Percentiles rank a stretch among this genome's conserved stretches.
These are phyloP conservation scores for Infundibulicybe gibba DNA, from an alignment of 768 basidiomycete species.

Conservation along the genomic window DNA sequence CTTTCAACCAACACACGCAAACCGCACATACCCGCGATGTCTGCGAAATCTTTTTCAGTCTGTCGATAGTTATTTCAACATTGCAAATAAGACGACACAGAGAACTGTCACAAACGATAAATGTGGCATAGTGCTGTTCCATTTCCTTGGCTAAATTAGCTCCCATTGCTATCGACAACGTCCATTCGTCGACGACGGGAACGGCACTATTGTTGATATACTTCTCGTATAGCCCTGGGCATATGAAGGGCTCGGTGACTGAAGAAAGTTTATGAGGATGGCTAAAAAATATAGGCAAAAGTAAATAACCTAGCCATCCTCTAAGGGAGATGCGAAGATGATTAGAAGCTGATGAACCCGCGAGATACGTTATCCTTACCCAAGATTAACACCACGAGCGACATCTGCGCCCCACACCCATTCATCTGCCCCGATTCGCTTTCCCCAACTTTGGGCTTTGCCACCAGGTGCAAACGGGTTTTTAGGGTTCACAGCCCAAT, in stretches of 20 bases:
- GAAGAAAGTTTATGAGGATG: background rate
- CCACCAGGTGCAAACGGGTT: slow-evolving; percentile 74
- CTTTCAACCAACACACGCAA: background rate
- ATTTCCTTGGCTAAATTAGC: slow-evolving; percentile 44
- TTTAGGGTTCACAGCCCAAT: slow-evolving; percentile 72
- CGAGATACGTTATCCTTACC: slow-evolving; percentile 33
- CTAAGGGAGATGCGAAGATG: slow-evolving; percentile 16
- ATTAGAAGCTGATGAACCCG: background rate
- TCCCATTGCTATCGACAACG: slow-evolving; percentile 54
- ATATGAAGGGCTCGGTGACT: slow-evolving; percentile 36
- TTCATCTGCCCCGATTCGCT: slow-evolving; percentile 62
- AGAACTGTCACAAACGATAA: slow-evolving; percentile 49
- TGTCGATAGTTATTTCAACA: slow-evolving; percentile 15
- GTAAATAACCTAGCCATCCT: slow-evolving; percentile 40
- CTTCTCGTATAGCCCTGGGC: slow-evolving; percentile 56
- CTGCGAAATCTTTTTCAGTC: slow-evolving; percentile 79
- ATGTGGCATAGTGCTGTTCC: slow-evolving; percentile 71
- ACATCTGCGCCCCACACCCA: slow-evolving; percentile 73
- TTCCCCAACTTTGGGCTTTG: slow-evolving; percentile 75
- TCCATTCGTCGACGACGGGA: slow-evolving; percentile 53
- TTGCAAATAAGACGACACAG: background rate
- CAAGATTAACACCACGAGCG: slow-evolving; percentile 51
- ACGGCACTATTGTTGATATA: slow-evolving; percentile 37
- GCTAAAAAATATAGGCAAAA: slow-evolving; percentile 1
- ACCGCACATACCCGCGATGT: slow-evolving; percentile 46